Evolutionary conservation across 140 eudicot genomes (phyloP), one percentile per base, ranked within the genome.

Genomic region (Bidens hawaiensis): DNA sequence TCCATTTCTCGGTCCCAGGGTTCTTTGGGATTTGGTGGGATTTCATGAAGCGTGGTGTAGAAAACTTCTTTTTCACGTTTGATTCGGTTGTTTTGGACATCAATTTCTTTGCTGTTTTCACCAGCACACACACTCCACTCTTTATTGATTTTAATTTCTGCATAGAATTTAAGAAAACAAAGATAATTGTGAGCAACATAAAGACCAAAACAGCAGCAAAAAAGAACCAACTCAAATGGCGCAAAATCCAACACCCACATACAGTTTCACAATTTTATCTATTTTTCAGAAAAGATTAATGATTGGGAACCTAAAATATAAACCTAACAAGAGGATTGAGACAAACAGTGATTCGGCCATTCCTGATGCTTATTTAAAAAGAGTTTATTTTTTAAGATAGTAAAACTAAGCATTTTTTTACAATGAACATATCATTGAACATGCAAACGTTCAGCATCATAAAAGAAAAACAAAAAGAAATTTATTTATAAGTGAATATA

Each of bases 1-100:
- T 85, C 99, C 79, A 94, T 94, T 73, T 94, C 99, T 25, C 45
- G 78, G 78, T 94, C 99, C 99, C 99, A 94, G 22, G 99, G 99
- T 47, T 88, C 97, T 75, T 75, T 88, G 12, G 99, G 99, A 38
- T 94, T 62, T 5, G 74, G 51, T 21, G 97, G 99, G 67, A 85
- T 84, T 15, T 94, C 94, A 13, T 67, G 76, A 23, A 11, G 11
- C 11, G 83, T 52, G 65, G 70, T 67, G 75, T 88, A 88, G 24
- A 85, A 48, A 15, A 75, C 77, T 71, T 94, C 94, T 48, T 75
- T 89, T 78, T 94, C 99, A 0, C 99, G 80, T 8, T 67, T 75
- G 19, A 71, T 83, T 76, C 99, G 72, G 71, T 81, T 88, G 60
- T 60, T 88, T 74, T 94, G 99, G 63, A 83, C 72, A 8, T 94